Base-by-base conservation (phyloP, 1,284 basidiomycete species). In the Kwoniella shivajii region DNA sequence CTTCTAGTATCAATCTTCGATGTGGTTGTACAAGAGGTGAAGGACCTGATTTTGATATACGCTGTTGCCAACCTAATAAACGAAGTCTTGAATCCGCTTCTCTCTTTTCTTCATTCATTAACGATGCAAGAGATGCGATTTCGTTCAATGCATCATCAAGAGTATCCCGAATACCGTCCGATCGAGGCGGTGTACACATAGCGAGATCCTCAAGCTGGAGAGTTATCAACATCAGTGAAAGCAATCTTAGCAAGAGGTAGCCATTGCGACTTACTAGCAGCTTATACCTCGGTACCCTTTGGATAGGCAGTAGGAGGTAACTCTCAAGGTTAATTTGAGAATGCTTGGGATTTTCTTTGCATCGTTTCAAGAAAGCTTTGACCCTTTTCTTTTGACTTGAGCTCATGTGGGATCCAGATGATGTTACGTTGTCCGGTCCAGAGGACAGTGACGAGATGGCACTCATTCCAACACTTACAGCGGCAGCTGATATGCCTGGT, bases 11-110 rank as follows among this genome's bases (percentile, higher is more conserved):
- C 36, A 93, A 84, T 56, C 85, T 90, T 83, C 95, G 86, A 80
- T 99, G 96, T 14, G 95, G 96, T 76, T 99, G 96, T 27, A 99
- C 96, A 39, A 99, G 82, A 10, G 96, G 94, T 57, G 91, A 94
- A 3, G 92, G 90, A 75, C 96, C 96, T 68, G 86, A 88, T 26
- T 91, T 92, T 39, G 88, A 84, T 69, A 99, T 96, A 65, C 91
- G 84, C 49, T 87, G 78, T 80, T 99, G 95, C 96, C 96, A 79
- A 68, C 88, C 86, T 22, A 94, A 89, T 29, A 97, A 83, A 68
- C 90, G 89, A 34, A 87, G 84, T 31, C 94, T 83, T 4, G 90
- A 92, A 78, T 97, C 93, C 3, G 90, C 84, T 68, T 96, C 93
- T 16, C 93, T 86, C 78, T 96, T 96, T 63, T 92, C 90, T 79